phyloP scores from a whole-genome alignment of 805 yeast species.

The Monosporozyma solicola region DNA sequence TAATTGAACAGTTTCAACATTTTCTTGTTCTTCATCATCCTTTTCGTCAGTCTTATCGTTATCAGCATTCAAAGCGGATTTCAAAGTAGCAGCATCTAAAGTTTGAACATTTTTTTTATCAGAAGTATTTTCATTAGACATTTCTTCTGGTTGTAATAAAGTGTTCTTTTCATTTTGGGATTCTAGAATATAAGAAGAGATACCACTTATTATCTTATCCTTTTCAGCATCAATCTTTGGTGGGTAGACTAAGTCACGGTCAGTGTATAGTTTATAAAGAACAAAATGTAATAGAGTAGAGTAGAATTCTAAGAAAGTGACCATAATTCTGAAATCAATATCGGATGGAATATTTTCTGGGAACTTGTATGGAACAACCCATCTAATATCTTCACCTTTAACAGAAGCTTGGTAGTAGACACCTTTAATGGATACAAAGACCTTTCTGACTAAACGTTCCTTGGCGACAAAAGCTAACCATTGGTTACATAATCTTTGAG shows the following conservation, averaged over 20 bases:
- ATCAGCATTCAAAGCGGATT: constrained; percentile 42
- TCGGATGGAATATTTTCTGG: constrained; percentile 93
- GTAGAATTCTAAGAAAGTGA: constrained; percentile 92
- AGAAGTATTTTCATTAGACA: constrained; percentile 3
- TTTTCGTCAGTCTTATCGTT: constrained; percentile 30
- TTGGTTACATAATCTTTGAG: constrained; percentile 78
- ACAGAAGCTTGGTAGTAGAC: constrained; percentile 88
- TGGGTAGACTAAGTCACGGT: constrained; percentile 80
- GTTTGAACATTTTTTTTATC: constrained; percentile 22
- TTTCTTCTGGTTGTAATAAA: constrained; percentile 13
- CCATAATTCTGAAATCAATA: constrained; percentile 93
- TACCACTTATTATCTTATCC: constrained; percentile 82
- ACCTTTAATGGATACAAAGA: constrained; percentile 94
- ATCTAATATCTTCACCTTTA: constrained; percentile 85
- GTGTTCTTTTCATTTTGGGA: constrained; percentile 28
- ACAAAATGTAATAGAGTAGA: constrained; percentile 86
- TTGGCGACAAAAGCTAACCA: constrained; percentile 92
- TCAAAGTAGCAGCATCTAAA: constrained; percentile 39
- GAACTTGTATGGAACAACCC: constrained; percentile 96
- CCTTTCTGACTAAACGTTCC: constrained; percentile 74
- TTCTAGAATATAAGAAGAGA: constrained; percentile 73
- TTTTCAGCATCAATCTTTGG: constrained; percentile 69
- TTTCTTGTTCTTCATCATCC: constrained; percentile 27
- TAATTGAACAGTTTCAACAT: constrained; percentile 38
- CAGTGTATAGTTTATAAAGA: constrained; percentile 75